Evolutionary conservation across 371 early-diverging fungal species (phyloP), one percentile per base, ranked within the genome.

Genomic region (Neoconidiobolus thromboides): DNA sequence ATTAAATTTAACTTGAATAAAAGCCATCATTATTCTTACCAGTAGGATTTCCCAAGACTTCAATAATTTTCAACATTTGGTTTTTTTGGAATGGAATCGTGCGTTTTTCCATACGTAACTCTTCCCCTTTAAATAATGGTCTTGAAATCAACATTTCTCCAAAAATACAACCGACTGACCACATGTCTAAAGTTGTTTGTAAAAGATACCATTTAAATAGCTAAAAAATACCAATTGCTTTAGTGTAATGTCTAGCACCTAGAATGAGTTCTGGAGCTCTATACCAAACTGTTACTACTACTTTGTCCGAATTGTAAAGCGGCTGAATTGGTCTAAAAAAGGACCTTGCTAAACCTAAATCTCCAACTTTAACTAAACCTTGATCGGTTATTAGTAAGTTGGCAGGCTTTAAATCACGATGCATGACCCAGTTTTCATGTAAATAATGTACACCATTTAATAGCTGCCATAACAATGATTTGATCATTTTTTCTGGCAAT

Each of bases 201-300:
- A 63, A 15, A 61, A 62, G 41, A 60, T 37, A 10, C 49, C 44
- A 44, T 61, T 65, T 64, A 68, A 14, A 53, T 6, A 36, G 1
- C 10, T 43, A 26, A 15, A 4, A 26, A 14, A 43, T 54, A 61
- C 85, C 89, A 12, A 98, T 77, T 2, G 94, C 90, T 58, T 84
- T 91, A 9, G 91, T 86, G 67, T 98, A 97, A 67, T 93, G 89
- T 14, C 87, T 73, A 1, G 86, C 73, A 9, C 96, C 95, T n/a
- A 92, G 73, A 36, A 98, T 70, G 14, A 98, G 70, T 67, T 98
- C 99, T 0, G 97, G 97, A 0, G 97, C 82, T 44, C 99, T 80
- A 69, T 98, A 98, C 96, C 96, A 95, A 48, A 93, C 85, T 0
- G 99, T 99, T 2, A 97, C 93, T 2, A 99, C 97, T 0, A 93